Conservation (phyloP, 768 basidiomycete species). For the Lactarius trivialis region DNA sequence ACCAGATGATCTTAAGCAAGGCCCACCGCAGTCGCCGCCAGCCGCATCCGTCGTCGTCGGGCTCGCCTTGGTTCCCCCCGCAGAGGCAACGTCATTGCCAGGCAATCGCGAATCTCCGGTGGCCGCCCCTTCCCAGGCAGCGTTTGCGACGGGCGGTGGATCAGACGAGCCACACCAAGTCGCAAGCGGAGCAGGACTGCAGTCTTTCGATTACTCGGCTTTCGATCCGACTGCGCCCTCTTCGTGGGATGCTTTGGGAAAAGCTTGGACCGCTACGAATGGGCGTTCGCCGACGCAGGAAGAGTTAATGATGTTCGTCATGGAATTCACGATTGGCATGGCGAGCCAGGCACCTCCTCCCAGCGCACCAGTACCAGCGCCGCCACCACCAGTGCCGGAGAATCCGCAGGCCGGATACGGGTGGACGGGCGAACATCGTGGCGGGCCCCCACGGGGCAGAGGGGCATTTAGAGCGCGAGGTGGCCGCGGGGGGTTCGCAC, state of each 20-base stretch:
- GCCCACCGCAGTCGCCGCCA: constrained; percentile 14
- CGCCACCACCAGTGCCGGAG: not conserved
- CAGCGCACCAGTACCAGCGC: not conserved
- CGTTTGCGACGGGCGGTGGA: not conserved
- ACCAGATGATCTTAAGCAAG: constrained; percentile 13
- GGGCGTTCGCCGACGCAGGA: constrained; percentile 66
- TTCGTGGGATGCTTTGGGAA: constrained; percentile 77
- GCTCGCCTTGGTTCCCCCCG: not conserved
- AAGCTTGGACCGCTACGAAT: constrained; percentile 67
- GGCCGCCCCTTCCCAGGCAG: not conserved
- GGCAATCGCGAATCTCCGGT: constrained; percentile 3
- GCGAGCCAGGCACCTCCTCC: not conserved
- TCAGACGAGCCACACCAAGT: not conserved
- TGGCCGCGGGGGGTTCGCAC: constrained; percentile 28
- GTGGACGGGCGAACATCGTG: constrained; percentile 12
- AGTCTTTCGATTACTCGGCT: constrained; percentile 58
- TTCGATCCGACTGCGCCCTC: constrained; percentile 70
- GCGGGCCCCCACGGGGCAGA: constrained; percentile 26
- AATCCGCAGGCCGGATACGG: constrained; percentile 9
- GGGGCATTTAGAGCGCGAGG: constrained; percentile 34
- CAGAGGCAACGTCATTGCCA: not conserved
- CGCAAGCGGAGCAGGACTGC: constrained; percentile 37
- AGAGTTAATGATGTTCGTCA: constrained; percentile 69
- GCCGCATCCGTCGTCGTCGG: constrained; percentile 22
- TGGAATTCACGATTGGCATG: constrained; percentile 33